Base-by-base conservation (phyloP, 768 basidiomycete species). In the Mycena amicta region DNA sequence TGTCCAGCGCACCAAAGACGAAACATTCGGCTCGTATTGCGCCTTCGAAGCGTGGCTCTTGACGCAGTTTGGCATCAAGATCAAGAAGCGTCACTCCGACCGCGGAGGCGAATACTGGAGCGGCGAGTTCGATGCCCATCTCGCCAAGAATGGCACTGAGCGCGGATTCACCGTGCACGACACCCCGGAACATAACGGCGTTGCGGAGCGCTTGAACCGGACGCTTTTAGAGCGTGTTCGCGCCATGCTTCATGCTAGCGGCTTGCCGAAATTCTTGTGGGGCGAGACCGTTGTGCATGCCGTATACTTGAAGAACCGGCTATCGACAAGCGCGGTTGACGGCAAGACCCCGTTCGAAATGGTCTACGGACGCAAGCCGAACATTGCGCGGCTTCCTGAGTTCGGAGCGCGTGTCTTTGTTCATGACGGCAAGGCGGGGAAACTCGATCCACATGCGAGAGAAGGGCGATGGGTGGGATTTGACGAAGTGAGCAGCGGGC, bases 1-100 rank as follows among this genome's bases (percentile, higher is more conserved):
- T 40, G 63, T 71, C 12, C 54, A 77, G 2, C 50, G 43, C 3
- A 57, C 53, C 2, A 79, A 79, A 57, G 69, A 70, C 33, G 39
- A 71, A 26, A 59, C 64, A 8, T 57, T 74, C 4, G 57, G 59
- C 1, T 46, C 65, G 12, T 75, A 71, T 43, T 59, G 64, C 20
- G 30, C 58, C 0, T 73, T 66, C 18, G 64, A 69, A n/a, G 65
- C 68, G 0, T 67, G 53, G 56, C 52, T 68, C 4, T 18, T 55
- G 3, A 74, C 66, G 3, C 72, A 75, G 53, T 49, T 61, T 30
- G 37, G 67, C 20, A 52, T 41, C 1, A 58, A 62, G 8, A 66
- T 75, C 59, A 69, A 72, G 51, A 47, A 52, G 20, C 62, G 74
- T 1, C 66, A 52, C 6, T 68, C 68, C 2, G 69, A 74, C 51